Evolutionary conservation across 2,329 filamentous ascomycete genomes (phyloP).

Genomic region (Aureobasidium sp.): DNA sequence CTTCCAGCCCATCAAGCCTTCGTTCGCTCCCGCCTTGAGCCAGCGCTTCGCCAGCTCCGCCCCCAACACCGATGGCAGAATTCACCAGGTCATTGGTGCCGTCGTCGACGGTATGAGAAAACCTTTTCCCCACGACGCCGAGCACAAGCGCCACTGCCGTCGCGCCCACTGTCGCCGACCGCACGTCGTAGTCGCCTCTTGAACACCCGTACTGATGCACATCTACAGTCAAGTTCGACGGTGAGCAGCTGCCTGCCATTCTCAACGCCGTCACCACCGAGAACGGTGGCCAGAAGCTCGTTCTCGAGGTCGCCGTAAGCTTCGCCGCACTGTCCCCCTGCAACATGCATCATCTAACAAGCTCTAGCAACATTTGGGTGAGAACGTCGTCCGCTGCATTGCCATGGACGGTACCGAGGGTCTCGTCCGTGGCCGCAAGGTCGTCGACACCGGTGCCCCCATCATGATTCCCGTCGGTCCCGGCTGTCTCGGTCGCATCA

Average conservation of each 20-base stretch:
- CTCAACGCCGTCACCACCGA: constrained; percentile 89
- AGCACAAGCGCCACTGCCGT: constrained; percentile 11
- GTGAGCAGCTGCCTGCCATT: constrained; percentile 87
- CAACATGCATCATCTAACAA: constrained; percentile 21
- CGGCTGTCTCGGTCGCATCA: constrained; percentile 94
- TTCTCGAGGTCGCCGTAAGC: constrained; percentile 92
- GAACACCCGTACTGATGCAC: background rate
- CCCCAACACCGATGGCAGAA: constrained; percentile 49
- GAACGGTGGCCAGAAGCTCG: constrained; percentile 89
- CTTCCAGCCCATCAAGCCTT: constrained; percentile 49
- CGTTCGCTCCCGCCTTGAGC: constrained; percentile 50
- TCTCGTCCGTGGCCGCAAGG: constrained; percentile 87
- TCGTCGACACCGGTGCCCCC: constrained; percentile 80
- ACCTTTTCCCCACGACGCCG: constrained; percentile 16
- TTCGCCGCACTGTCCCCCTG: constrained; percentile 22
- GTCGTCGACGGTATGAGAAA: constrained; percentile 81
- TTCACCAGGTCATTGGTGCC: constrained; percentile 89
- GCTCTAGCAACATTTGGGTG: constrained; percentile 91
- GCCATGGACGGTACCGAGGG: constrained; percentile 99
- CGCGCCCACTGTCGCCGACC: background rate
- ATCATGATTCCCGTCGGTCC: constrained; percentile 95
- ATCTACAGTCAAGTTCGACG: constrained; percentile 85
- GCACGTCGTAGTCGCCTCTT: background rate
- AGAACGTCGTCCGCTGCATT: constrained; percentile 99
- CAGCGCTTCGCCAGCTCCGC: constrained; percentile 55